A percentile compares a stretch with the other conserved stretches of the same genome.
Evolutionary conservation across 1,139 yeast species (phyloP).

Genomic region (Pneumocystis jirovecii): DNA sequence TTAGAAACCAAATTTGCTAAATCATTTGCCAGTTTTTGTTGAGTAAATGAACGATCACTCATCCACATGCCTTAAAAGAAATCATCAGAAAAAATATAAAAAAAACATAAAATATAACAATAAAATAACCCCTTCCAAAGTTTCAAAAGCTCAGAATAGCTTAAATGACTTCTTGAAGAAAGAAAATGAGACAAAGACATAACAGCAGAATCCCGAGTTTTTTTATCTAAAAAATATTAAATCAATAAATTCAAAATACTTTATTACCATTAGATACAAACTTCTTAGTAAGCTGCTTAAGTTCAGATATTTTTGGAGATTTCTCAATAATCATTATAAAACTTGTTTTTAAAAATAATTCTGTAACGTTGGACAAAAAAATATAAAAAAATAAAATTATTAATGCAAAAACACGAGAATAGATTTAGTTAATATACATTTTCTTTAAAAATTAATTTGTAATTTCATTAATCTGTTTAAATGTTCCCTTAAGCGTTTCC

Average conservation of each 20-base stretch:
- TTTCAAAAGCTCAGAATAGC: slow-evolving; percentile 52
- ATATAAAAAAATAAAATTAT: background rate
- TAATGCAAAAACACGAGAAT: background rate
- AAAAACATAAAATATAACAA: slow-evolving; percentile 13
- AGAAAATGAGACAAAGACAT: slow-evolving; percentile 50
- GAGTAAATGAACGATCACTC: slow-evolving; percentile 83
- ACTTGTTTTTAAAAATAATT: background rate
- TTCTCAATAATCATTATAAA: background rate
- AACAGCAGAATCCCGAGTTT: slow-evolving; percentile 61
- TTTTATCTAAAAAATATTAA: slow-evolving; percentile 30
- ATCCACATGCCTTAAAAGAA: slow-evolving; percentile 64
- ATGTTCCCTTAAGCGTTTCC: slow-evolving; percentile 80
- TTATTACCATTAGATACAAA: slow-evolving; percentile 57
- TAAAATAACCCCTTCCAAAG: slow-evolving; percentile 88
- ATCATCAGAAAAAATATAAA: background rate
- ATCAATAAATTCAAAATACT: background rate
- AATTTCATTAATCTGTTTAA: slow-evolving; percentile 95
- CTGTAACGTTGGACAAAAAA: background rate
- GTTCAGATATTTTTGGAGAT: background rate
- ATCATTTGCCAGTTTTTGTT: slow-evolving; percentile 64
- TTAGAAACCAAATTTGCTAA: slow-evolving; percentile 43
- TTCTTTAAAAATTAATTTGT: slow-evolving; percentile 38
- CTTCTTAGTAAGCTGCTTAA: slow-evolving; percentile 48
- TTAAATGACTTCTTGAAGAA: slow-evolving; percentile 28
- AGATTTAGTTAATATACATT: background rate